Conservation (phyloP, 1,284 basidiomycete species). For the Rhodotorula glutinis region DNA sequence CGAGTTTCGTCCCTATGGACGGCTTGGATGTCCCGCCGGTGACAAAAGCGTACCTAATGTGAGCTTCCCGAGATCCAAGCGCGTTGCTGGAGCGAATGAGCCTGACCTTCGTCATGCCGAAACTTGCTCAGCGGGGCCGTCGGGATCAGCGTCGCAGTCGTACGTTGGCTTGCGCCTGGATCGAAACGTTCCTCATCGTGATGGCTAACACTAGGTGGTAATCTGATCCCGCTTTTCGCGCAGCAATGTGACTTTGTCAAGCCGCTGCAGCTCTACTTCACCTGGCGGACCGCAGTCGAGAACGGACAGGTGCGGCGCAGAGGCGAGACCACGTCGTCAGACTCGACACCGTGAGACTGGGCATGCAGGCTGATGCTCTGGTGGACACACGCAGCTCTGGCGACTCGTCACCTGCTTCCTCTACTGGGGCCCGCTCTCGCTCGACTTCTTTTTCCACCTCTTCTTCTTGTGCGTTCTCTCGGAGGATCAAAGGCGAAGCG, state of each 20-base stretch:
- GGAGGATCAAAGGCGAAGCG: no score
- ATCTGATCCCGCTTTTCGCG: no score
- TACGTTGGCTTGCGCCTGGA: slow-evolving; percentile 52
- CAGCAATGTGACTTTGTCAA: slow-evolving; percentile 90
- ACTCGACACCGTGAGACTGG: no score
- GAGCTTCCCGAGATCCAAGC: no score
- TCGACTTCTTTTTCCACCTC: slow-evolving; percentile 95
- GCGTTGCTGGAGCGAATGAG: not conserved
- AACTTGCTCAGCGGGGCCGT: slow-evolving; percentile 51
- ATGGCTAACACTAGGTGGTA: no score
- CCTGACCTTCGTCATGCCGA: not conserved
- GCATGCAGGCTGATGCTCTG: no score
- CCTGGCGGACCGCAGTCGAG: slow-evolving; percentile 73
- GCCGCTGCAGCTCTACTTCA: slow-evolving; percentile 87
- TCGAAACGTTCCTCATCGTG: no score
- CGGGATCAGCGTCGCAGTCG: slow-evolving; percentile 75
- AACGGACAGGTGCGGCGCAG: slow-evolving; percentile 65
- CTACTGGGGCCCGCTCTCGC: slow-evolving; percentile 86
- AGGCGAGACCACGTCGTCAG: no score
- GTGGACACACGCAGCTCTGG: slow-evolving; percentile 63
- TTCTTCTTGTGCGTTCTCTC: slow-evolving; percentile 82
- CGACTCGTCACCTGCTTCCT: slow-evolving; percentile 85
- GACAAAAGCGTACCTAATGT: slow-evolving; percentile 53
- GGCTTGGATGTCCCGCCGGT: slow-evolving; percentile 71
- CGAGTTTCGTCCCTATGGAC: slow-evolving; percentile 24